Evolutionary conservation across 768 basidiomycete species (phyloP).

Genomic region (Lentinus tigrinus): DNA sequence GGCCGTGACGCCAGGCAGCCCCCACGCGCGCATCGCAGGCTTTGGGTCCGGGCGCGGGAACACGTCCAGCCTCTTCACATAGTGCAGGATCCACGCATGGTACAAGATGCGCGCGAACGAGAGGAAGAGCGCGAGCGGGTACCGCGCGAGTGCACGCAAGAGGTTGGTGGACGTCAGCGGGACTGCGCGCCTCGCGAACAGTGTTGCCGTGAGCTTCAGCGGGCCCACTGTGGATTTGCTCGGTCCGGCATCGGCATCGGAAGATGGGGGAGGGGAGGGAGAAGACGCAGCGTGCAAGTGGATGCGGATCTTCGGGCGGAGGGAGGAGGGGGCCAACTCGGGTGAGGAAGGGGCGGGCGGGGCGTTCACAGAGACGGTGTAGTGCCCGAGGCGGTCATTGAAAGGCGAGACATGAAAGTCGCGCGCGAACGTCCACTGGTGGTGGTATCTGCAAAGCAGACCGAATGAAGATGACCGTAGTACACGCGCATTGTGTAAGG

Average conservation of each 20-base stretch:
- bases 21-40: slow-evolving; percentile 23
- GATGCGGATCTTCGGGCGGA: slow-evolving; percentile 40
- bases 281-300: slow-evolving; percentile 22
- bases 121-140: slow-evolving; percentile 54
- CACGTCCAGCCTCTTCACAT: slow-evolving; percentile 52
- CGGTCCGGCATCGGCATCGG: slow-evolving; percentile 28
- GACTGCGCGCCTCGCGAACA: slow-evolving; percentile 33
- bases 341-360: slow-evolving; percentile 38
- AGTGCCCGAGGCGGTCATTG: slow-evolving; percentile 68
- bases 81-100: slow-evolving; percentile 61
- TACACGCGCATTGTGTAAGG: neutral
- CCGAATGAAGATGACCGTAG: neutral
- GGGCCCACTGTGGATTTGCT: slow-evolving; percentile 22
- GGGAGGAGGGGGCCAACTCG: slow-evolving; percentile 20
- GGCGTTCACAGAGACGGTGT: slow-evolving; percentile 51
- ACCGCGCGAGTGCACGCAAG: slow-evolving; percentile 37
- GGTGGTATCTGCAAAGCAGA: slow-evolving; percentile 42
- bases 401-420: slow-evolving; percentile 78
- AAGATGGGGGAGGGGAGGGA: no score
- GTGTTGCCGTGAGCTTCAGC: slow-evolving; percentile 54
- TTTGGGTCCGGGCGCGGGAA: slow-evolving; percentile 59
- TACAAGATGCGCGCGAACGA: slow-evolving; percentile 61
- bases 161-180: slow-evolving; percentile 42
- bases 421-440: slow-evolving; percentile 66
- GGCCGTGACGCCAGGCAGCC: neutral